Conservation (phyloP, 306 rosid species). For the Spatholobus suberectus region DNA sequence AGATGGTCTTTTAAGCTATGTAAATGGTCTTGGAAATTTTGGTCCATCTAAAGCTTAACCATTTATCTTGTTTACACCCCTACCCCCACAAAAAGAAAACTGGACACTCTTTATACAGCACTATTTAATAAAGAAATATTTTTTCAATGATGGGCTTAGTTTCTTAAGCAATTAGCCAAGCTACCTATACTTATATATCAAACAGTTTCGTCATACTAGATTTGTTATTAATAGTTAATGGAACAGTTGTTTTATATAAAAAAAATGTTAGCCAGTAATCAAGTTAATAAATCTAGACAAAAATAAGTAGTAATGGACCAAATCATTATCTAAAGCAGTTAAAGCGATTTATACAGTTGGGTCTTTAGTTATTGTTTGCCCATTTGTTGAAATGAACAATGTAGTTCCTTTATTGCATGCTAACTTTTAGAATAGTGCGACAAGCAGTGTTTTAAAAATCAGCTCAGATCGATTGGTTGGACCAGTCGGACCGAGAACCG, state of each 20-base stretch:
- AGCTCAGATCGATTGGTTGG: too few species aligned
- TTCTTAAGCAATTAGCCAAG: conserved; percentile 15
- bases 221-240: conserved; percentile 6
- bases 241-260: conserved; percentile 9
- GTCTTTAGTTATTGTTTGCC: conserved; percentile 77
- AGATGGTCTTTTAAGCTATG: neutral
- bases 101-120: neutral
- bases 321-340: conserved; percentile 63
- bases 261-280: neutral
- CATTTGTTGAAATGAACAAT: conserved; percentile 62
- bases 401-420: conserved; percentile 71
- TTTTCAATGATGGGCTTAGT: conserved; percentile 5
- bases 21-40: neutral
- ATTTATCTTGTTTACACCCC: conserved; percentile 1
- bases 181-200: conserved; percentile 10
- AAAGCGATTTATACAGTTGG: conserved; percentile 88
- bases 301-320: conserved; percentile 47
- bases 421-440: too few species aligned
- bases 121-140: neutral
- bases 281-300: neutral
- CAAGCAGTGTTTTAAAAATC: too few species aligned
- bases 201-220: neutral
- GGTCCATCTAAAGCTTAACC: conserved; percentile 10
- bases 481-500: too few species aligned
- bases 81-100: neutral